A percentile compares a stretch with the other conserved stretches of the same genome.
Conservation (phyloP, 306 rosid genomes). For the Lagenaria siceraria region DNA sequence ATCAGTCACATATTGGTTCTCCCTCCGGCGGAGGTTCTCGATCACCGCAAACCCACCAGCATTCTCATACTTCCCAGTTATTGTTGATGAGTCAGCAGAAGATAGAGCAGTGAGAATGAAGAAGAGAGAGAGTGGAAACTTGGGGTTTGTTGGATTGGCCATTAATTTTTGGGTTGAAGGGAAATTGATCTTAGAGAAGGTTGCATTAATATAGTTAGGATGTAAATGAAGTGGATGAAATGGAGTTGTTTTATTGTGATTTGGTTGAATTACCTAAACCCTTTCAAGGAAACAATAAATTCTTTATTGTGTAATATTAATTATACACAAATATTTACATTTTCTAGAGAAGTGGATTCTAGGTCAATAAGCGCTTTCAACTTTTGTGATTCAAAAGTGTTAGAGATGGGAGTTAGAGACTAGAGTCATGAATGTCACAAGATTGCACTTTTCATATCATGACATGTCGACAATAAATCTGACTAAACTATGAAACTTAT, state of each 20-base stretch:
- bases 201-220: not conserved
- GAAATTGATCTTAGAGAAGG: not conserved
- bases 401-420: too few species aligned
- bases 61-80: constrained; percentile 66
- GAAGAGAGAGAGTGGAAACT: constrained; percentile 12
- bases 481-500: too few species aligned
- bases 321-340: not conserved
- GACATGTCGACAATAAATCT: too few species aligned
- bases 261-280: not conserved
- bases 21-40: constrained; percentile 45
- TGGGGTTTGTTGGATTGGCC: not conserved
- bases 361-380: too few species aligned
- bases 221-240: constrained; percentile 39
- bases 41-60: constrained; percentile 56
- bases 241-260: constrained; percentile 49
- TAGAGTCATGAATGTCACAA: too few species aligned
- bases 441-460: too few species aligned
- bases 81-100: constrained; percentile 28
- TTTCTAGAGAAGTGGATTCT: too few species aligned
- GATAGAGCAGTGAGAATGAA: constrained; percentile 16
- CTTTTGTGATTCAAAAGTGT: too few species aligned
- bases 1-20: constrained; percentile 58
- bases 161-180: not conserved
- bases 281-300: not conserved
- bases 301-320: not conserved